Evolutionary conservation across 2,329 filamentous ascomycete species (phyloP).

Genomic region (Stemphylium beticola): DNA sequence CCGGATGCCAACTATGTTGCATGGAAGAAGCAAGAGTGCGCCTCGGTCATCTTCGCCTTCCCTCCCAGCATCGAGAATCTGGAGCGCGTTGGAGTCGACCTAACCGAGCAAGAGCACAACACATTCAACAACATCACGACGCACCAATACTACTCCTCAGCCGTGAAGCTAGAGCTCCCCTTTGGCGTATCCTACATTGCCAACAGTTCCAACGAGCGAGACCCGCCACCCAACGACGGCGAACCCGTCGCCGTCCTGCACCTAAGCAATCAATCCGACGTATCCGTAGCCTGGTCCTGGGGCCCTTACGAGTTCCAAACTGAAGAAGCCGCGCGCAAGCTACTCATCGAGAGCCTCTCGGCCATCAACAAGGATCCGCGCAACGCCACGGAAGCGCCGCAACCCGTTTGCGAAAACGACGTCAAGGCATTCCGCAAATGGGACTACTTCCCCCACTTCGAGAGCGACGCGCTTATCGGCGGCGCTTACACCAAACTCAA

Average conservation of each 20-base stretch:
- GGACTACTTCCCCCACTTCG: constrained; percentile 50
- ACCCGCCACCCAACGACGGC: constrained; percentile 43
- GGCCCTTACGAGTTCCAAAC: constrained; percentile 44
- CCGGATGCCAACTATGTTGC: constrained; percentile 35
- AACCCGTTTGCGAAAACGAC: constrained; percentile 29
- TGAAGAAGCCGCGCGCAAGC: constrained; percentile 29
- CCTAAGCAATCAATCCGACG: constrained; percentile 35
- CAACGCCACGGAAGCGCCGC: constrained; percentile 30
- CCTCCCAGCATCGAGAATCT: constrained; percentile 44
- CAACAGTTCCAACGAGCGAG: constrained; percentile 23
- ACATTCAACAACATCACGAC: constrained; percentile 42
- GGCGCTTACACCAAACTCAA: constrained; percentile 44
- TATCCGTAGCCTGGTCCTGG: constrained; percentile 48
- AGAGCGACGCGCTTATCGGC: constrained; percentile 29
- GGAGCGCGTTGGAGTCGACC: constrained; percentile 41
- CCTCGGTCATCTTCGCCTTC: constrained; percentile 46
- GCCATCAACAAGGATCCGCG: constrained; percentile 47
- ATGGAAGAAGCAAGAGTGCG: constrained; percentile 44
- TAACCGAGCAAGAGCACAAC: constrained; percentile 41
- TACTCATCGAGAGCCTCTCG: constrained; percentile 41
- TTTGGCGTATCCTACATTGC: constrained; percentile 47
- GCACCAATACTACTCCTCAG: constrained; percentile 47
- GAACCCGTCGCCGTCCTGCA: constrained; percentile 46
- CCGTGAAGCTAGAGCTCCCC: constrained; percentile 42
- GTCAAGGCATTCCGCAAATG: constrained; percentile 47